A percentile compares a stretch with the other conserved stretches of the same genome.
These are phyloP conservation scores for Kodamaea hsintzibuensis DNA, from an alignment of 805 yeast genomes.

Conservation along the genomic window DNA sequence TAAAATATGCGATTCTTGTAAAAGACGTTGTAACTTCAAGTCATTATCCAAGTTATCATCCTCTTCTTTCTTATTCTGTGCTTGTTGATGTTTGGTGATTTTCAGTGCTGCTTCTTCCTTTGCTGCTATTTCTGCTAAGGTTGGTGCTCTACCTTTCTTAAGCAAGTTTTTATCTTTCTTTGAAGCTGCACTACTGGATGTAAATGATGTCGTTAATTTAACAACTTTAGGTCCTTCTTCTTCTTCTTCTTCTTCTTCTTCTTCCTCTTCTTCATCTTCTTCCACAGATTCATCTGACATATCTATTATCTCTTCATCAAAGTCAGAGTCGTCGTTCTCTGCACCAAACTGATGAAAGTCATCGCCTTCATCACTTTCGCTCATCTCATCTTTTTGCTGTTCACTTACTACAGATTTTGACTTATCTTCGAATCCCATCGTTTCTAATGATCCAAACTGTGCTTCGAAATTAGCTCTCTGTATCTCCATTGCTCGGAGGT, in stretches of 20 bases:
- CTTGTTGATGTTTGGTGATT: slow-evolving; percentile 36
- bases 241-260: slow-evolving; percentile 12
- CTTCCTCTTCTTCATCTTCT: slow-evolving; percentile 9
- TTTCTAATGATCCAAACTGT: slow-evolving; percentile 61
- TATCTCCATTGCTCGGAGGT: slow-evolving; percentile 43
- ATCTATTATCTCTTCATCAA: slow-evolving; percentile 8
- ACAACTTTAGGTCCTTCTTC: slow-evolving; percentile 45
- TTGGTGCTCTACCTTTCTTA: slow-evolving; percentile 62
- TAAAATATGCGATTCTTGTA: slow-evolving; percentile 70
- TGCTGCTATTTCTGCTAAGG: slow-evolving; percentile 34
- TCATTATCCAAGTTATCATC: slow-evolving; percentile 64
- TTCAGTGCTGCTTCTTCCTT: slow-evolving; percentile 26
- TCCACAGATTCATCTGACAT: slow-evolving; percentile 12
- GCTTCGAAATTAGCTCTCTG: slow-evolving; percentile 63
- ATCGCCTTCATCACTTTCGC: slow-evolving; percentile 17
- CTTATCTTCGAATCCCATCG: slow-evolving; percentile 52
- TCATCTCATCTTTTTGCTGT: slow-evolving; percentile 2
- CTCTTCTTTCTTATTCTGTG: slow-evolving; percentile 40
- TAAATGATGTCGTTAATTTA: slow-evolving; percentile 42
- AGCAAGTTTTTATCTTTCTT: slow-evolving; percentile 54
- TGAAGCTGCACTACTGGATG: slow-evolving; percentile 27
- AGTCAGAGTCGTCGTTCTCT: slow-evolving; percentile 17
- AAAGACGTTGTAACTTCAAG: slow-evolving; percentile 66
- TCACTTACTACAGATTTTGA: slow-evolving; percentile 19
- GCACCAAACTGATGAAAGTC: slow-evolving; percentile 17